Evolutionary conservation across 331 rosid genomes (phyloP).

Genomic region (Phaseolus coccineus): DNA sequence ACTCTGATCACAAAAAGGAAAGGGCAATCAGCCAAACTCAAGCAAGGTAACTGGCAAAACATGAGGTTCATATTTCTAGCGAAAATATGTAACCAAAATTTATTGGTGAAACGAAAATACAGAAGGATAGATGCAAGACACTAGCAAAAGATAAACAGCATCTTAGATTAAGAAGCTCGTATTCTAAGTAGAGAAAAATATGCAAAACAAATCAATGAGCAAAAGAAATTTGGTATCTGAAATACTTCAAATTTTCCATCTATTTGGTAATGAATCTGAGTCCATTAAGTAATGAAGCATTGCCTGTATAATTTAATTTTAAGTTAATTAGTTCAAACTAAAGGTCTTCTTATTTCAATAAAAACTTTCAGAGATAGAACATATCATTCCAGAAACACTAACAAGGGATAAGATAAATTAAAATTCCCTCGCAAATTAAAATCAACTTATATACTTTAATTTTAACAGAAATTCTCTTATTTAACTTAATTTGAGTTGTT

Average conservation of each 20-base stretch:
- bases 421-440: too few relatives aligned
- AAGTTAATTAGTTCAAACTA: neutral
- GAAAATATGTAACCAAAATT: too few relatives aligned
- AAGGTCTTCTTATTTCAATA: too few relatives aligned
- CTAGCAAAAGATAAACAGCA: neutral
- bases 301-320: neutral
- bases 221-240: neutral
- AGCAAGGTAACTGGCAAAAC: neutral
- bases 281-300: conserved; percentile 20
- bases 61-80: too few relatives aligned
- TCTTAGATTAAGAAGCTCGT: too few relatives aligned
- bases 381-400: too few relatives aligned
- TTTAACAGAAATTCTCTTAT: too few relatives aligned
- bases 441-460: too few relatives aligned
- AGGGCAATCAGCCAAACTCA: conserved; percentile 7
- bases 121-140: neutral
- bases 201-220: neutral
- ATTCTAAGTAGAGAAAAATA: too few relatives aligned
- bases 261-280: neutral
- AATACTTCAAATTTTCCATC: neutral
- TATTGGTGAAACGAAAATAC: neutral
- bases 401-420: too few relatives aligned
- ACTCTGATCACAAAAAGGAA: conserved; percentile 55
- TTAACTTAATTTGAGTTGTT: too few relatives aligned
- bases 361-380: too few relatives aligned